phyloP scores from a whole-genome alignment of 2,329 filamentous ascomycete species.

The Sporothrix sp. region DNA sequence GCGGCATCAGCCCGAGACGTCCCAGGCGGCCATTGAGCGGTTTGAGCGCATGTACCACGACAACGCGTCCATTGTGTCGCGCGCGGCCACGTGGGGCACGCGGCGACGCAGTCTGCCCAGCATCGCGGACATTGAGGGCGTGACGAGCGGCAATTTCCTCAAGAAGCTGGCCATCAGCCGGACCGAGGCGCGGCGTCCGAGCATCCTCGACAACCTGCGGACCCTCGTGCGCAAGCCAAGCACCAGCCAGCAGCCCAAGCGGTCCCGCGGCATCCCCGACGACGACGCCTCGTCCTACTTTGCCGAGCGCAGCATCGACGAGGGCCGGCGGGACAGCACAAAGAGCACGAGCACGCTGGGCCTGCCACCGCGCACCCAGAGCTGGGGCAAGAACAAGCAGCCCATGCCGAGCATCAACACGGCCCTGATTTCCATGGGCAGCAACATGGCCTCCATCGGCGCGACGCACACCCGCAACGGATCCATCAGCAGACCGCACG shows the following conservation, averaged over 20 bases:
- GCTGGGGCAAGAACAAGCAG: conserved; percentile 40
- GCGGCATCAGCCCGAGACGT: conserved; percentile 37
- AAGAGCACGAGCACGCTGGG: conserved; percentile 41
- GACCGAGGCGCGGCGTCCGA: conserved; percentile 39
- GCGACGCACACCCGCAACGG: conserved; percentile 47
- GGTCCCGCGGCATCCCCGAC: conserved; percentile 31
- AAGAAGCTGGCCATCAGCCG: conserved; percentile 51
- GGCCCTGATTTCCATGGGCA: conserved; percentile 46
- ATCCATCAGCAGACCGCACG: conserved; percentile 39
- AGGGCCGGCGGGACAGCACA: conserved; percentile 20
- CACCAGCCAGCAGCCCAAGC: conserved; percentile 34
- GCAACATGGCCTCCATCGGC: conserved; percentile 45
- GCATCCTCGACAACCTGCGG: conserved; percentile 43
- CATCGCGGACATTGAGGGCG: conserved; percentile 46
- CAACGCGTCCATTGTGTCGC: conserved; percentile 49
- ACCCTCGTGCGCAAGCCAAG: conserved; percentile 43
- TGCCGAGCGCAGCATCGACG: conserved; percentile 22
- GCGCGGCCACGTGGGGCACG: conserved; percentile 62
- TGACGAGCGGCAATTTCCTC: conserved; percentile 50
- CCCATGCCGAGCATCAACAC: conserved; percentile 49
- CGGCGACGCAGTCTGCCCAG: conserved; percentile 55
- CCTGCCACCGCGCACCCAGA: conserved; percentile 41
- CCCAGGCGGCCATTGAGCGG: conserved; percentile 43
- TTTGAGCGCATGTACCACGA: conserved; percentile 45
- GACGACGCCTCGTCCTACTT: conserved; percentile 26